Evolutionary conservation across 805 yeast genomes (phyloP), one percentile per base, ranked within the genome.

Genomic region (Nakazawaea ernobii): DNA sequence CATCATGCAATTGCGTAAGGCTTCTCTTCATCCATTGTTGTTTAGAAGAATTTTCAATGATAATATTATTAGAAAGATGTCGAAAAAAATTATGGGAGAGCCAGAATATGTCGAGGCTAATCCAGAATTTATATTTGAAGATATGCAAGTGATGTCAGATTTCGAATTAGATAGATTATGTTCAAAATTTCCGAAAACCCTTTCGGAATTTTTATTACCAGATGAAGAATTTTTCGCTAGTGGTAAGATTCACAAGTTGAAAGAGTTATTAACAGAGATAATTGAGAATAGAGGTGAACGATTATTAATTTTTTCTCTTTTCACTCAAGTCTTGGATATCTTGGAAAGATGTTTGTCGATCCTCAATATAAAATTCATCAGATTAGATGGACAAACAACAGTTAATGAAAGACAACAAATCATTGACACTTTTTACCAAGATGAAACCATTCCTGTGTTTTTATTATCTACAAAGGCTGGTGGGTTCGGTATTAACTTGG

Each of bases 401-500:
- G 99, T 94, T 47, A 97, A 94, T 52, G 82, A 86, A 27, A 79
- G 99, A 60, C 99, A 94, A 65, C 88, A 86, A 49, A 69, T 92
- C 55, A 92, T 94, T 55, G 99, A 94, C 67, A 80, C 79, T 55
- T 94, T 86, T 60, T 84, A 89, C 58, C 90, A 86, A 32, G 95
- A 90, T 52, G 76, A 77, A 0, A 72, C 80, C 5, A 87, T 94
- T 53, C 92, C 95, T 0, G 84, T 94, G 3, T 92, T 94, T 59
- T 70, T 94, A 43, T 70, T 94, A 39, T 88, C 97, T 9, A 94
- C 99, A 3, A 89, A 88, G 61, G 98, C 99, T 0, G 99, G 99
- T 61, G 99, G 99, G 1, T 94, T 94, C 67, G 99, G 99, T 49
- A 94, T 94, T 66, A 94, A 94, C 60, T 74, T 94, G 57, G 94